Base-by-base conservation (phyloP, 495 filamentous ascomycete species). In the Hyaloscypha hepaticicola region DNA sequence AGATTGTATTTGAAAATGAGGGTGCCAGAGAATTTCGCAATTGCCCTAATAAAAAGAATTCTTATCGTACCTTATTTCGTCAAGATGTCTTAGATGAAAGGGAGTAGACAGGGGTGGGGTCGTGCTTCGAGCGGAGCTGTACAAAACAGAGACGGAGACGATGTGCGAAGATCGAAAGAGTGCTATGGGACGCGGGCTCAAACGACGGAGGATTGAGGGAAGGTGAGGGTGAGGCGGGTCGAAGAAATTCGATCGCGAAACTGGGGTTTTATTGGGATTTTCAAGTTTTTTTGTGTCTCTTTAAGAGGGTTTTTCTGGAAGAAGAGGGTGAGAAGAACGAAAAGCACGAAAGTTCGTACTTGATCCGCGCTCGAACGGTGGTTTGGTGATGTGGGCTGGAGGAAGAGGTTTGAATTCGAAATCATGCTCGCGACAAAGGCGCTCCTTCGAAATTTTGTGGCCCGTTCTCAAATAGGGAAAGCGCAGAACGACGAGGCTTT, bases 201-300 rank as follows among this genome's bases (percentile, higher is more conserved):
- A 52, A 63, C 67, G 63, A 58, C 63, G 66, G 56, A 64, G 28
- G 66, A 60, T 65, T 61, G 61, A 61, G 59, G 55, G 66, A 69
- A 64, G 67, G 68, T 66, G 69, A 72, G 66, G 68, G 66, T 57
- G 69, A 61, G 70, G 64, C 61, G 66, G n/a, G 64, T 70, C 63
- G 65, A 61, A 51, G 61, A 60, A 60, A 45, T 45, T 66, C 66
- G 70, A 68, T 71, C 60, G 72, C 70, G 58, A 65, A 63, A 31
- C 29, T 68, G 62, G 16, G 27, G 70, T 58, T 70, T 72, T 73
- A 76, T 74, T 64, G 70, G 60, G 57, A 59, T 78, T 80, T 81
- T 82, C 78, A 81, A 80, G 68, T 83, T 84, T 83, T 84, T 84
- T 83, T 82, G 69, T 73, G 75, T 71, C 72, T 79, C 77, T 75